Conservation (phyloP, 495 filamentous ascomycete species). For the Penicillium angulare region DNA sequence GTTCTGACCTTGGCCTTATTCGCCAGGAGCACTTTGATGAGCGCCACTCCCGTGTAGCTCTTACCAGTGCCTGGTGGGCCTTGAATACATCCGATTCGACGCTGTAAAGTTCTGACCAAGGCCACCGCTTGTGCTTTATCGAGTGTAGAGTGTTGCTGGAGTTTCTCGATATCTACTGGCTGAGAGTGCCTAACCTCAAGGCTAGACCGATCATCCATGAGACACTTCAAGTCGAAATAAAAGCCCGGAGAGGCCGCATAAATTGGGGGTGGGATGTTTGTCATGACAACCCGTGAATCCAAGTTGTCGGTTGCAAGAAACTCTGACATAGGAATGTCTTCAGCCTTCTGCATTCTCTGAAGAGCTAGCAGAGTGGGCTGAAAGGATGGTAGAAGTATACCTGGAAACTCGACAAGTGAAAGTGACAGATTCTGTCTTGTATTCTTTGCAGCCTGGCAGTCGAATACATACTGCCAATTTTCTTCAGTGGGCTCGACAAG, state of each 20-base stretch:
- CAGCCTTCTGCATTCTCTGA: background rate
- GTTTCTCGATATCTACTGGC: conserved; percentile 34
- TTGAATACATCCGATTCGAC: conserved; percentile 33
- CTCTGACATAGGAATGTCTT: conserved; percentile 1
- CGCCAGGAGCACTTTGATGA: conserved; percentile 5
- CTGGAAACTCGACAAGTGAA: conserved; percentile 3
- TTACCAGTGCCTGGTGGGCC: conserved; percentile 16
- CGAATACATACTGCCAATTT: background rate
- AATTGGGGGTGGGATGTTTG: conserved; percentile 38
- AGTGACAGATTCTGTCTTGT: background rate
- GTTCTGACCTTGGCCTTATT: background rate
- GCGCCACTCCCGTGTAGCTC: conserved; percentile 3
- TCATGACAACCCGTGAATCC: background rate
- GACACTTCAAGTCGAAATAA: conserved; percentile 49
- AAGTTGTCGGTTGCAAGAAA: background rate
- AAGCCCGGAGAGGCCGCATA: conserved; percentile 54
- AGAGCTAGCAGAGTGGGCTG: background rate
- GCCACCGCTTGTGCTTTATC: conserved; percentile 59
- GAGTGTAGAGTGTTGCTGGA: conserved; percentile 47
- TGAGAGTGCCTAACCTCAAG: conserved; percentile 32
- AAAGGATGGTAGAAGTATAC: conserved; percentile 4
- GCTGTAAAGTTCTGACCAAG: conserved; percentile 54
- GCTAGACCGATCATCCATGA: conserved; percentile 36
- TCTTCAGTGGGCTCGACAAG: background rate
- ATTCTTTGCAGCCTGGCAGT: background rate